phyloP scores from a whole-genome alignment of 139 green algal genomes.

The Trebouxia sp. region DNA sequence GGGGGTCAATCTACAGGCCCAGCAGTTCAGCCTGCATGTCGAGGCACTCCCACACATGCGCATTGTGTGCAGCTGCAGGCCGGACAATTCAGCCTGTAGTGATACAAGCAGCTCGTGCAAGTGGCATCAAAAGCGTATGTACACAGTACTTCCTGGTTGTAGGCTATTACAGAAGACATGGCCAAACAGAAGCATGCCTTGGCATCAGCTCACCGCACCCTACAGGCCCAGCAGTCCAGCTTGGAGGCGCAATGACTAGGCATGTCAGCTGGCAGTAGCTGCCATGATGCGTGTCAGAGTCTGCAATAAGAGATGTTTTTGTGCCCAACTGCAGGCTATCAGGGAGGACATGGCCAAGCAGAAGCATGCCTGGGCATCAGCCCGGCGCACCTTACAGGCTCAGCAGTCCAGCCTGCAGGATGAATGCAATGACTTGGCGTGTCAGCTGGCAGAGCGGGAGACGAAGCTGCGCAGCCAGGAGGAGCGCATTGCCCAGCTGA shows the following conservation, averaged over 20 bases:
- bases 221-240: no score
- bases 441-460: constrained; percentile 13
- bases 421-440: constrained; percentile 16
- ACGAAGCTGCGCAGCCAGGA: background rate
- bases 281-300: no score
- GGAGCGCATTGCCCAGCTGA: background rate
- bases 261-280: background rate
- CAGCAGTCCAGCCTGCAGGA: constrained; percentile 22
- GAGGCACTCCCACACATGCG: no score
- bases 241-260: no score
- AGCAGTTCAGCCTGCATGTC: no score
- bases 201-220: background rate
- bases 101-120: no score
- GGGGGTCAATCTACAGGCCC: no score
- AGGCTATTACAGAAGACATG: background rate
- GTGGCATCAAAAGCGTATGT: no score
- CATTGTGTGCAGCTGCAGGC: background rate
- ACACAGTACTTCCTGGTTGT: no score
- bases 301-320: no score
- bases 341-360: background rate
- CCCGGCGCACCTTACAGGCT: background rate
- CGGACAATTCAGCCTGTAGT: no score
- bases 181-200: no score
- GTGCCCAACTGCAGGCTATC: background rate
- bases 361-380: background rate